Conservation (phyloP, 2,329 filamentous ascomycete species). For the Venturia asperata region DNA sequence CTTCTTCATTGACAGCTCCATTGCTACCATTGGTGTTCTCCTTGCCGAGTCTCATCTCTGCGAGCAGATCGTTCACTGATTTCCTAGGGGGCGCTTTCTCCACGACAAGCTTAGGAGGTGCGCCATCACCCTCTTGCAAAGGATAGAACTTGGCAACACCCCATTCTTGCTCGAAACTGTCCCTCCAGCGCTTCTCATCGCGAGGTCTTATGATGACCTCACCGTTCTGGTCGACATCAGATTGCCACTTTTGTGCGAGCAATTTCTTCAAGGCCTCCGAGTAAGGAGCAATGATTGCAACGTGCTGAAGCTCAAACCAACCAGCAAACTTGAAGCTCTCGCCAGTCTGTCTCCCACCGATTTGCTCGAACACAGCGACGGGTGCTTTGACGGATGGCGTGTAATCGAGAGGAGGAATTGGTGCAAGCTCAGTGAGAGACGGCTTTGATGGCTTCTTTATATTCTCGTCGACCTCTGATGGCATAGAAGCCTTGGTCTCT, state of each 20-base stretch:
- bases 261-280: slow-evolving; percentile 25
- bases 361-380: slow-evolving; percentile 27
- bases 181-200: slow-evolving; percentile 23
- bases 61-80: slow-evolving; percentile 28
- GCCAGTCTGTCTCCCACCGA: not conserved
- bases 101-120: slow-evolving; percentile 23
- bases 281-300: slow-evolving; percentile 25
- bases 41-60: slow-evolving; percentile 24
- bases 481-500: not conserved
- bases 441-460: not conserved
- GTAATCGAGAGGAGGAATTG: slow-evolving; percentile 6
- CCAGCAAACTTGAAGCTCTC: slow-evolving; percentile 24
- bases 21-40: slow-evolving; percentile 4
- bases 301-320: slow-evolving; percentile 24
- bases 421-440: not conserved
- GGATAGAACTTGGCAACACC: slow-evolving; percentile 29
- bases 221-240: slow-evolving; percentile 21
- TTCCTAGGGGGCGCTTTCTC: slow-evolving; percentile 22
- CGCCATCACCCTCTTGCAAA: slow-evolving; percentile 24
- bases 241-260: slow-evolving; percentile 29
- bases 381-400: slow-evolving; percentile 11
- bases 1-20: not conserved
- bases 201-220: slow-evolving; percentile 22
- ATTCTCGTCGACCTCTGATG: not conserved
- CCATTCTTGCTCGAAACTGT: slow-evolving; percentile 25